Percentiles rank a stretch among this genome's conserved stretches.
These are phyloP conservation scores for Ophiocordyceps camponoti-saundersi DNA, from an alignment of 2,329 filamentous ascomycete species.

Conservation along the genomic window DNA sequence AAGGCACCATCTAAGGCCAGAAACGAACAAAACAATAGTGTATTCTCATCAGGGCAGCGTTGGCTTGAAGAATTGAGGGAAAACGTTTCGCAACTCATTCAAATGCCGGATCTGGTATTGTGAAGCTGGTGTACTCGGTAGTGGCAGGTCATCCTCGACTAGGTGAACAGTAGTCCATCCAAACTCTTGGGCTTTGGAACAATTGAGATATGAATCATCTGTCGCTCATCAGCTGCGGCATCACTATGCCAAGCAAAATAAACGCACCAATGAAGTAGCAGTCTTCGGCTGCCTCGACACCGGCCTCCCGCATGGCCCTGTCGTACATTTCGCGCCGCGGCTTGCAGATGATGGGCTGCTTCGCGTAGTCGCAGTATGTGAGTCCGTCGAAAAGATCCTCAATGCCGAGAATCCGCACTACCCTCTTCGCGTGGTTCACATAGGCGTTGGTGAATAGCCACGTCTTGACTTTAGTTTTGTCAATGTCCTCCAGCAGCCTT, in stretches of 20 bases:
- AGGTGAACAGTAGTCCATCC: slow-evolving; percentile 83
- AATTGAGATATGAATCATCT: slow-evolving; percentile 85
- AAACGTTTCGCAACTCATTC: slow-evolving; percentile 56
- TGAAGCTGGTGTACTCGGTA: slow-evolving; percentile 47
- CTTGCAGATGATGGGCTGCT: slow-evolving; percentile 67
- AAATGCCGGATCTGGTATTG: slow-evolving; percentile 62
- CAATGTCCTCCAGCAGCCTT: slow-evolving; percentile 63
- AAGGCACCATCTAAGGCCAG: not conserved
- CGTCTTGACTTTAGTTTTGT: slow-evolving; percentile 64
- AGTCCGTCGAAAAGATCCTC: slow-evolving; percentile 89
- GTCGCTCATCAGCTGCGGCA: slow-evolving; percentile 1
- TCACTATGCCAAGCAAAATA: not conserved
- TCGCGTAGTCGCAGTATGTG: slow-evolving; percentile 81
- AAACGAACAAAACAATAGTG: not conserved
- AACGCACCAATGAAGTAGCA: slow-evolving; percentile 85
- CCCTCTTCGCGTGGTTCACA: slow-evolving; percentile 67
- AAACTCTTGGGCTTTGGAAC: slow-evolving; percentile 53
- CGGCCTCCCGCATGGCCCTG: slow-evolving; percentile 79
- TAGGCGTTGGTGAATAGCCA: slow-evolving; percentile 98
- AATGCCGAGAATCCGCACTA: slow-evolving; percentile 63
- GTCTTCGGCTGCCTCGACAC: slow-evolving; percentile 45
- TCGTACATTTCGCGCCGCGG: slow-evolving; percentile 67
- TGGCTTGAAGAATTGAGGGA: slow-evolving; percentile 73
- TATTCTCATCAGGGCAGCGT: slow-evolving; percentile 4
- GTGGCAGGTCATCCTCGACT: slow-evolving; percentile 55